phyloP scores from a whole-genome alignment of 176 grass and related monocot genomes.

The Metroxylon sagu region DNA sequence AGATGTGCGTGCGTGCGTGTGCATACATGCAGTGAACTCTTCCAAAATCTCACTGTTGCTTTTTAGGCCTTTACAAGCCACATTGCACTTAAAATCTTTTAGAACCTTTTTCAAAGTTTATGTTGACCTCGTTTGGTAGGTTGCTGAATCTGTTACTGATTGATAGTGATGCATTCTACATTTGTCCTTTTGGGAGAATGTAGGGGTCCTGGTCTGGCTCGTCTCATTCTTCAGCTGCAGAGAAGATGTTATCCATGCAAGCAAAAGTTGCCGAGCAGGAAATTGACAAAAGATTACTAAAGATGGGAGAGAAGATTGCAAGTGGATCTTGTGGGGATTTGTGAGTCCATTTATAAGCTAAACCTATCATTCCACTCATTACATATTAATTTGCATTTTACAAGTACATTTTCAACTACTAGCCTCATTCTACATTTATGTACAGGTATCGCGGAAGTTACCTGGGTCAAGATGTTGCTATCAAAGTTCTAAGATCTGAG shows the following conservation, averaged over 20 bases:
- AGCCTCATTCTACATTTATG: constrained; percentile 17
- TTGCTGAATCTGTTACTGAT: no score
- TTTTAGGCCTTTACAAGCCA: no score
- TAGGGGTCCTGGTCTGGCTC: constrained; percentile 98
- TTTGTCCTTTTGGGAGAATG: constrained; percentile 1
- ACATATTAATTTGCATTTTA: not conserved
- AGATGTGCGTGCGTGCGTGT: no score
- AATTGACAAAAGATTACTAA: constrained; percentile 73
- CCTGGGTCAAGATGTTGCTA: constrained; percentile 80
- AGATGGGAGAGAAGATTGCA: constrained; percentile 73
- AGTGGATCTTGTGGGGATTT: constrained; percentile 93
- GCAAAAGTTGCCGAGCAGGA: constrained; percentile 81
- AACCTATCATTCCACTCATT: no score
- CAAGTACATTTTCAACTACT: not conserved
- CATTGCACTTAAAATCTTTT: no score
- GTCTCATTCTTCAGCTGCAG: constrained; percentile 91
- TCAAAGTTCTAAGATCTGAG: constrained; percentile 89
- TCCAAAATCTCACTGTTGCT: no score
- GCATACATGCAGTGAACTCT: no score
- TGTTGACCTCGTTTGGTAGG: no score
- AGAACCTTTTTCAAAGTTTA: no score
- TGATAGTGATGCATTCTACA: no score
- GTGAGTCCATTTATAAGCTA: constrained; percentile 36
- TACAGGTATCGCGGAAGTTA: constrained; percentile 87
- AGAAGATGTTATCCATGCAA: constrained; percentile 68